Base-by-base conservation (phyloP, 2,329 filamentous ascomycete genomes). In the Scedosporium boydii region DNA sequence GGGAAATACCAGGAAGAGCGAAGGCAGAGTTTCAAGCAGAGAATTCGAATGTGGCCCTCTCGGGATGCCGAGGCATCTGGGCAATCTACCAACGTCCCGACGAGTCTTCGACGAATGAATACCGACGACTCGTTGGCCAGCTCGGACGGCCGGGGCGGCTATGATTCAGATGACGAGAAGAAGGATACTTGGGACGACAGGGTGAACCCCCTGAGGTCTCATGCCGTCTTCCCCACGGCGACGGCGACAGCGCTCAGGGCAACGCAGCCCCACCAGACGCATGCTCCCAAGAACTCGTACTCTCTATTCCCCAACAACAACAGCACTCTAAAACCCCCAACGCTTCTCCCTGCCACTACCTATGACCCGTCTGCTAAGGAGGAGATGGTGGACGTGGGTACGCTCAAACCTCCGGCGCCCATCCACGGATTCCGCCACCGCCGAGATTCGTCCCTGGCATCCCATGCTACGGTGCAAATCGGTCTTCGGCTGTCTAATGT, bases 391-490 rank as follows among this genome's bases (percentile, higher is more conserved):
- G 27, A 12, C 16, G 9, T 41, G 10, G 29, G 23, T 29, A 34
- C 42, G 16, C 61, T 62, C 3, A 59, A 73, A 63, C 81, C 79
- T 3, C 82, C 80, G 2, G 76, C 77, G 3, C 74, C 72, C 1
- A 73, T 81, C 51, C 77, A 78, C 60, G 72, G 72, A 4, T 69
- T 71, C 14, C 76, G 78, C n/a, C 82, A 82, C 68, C 75, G 77
- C 18, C 80, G 86, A 55, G 78, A 84, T 63, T 86, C 85, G 4
- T 90, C 87, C 1, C 77, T 85, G 51, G 78, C 78, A 16, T 89
- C 87, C 55, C 83, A 83, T 9, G 86, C 86, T 26, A 90, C 87
- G 0, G 87, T 90, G 10, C 87, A 89, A 69, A 90, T 90, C 60
- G 87, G 87, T 1, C 77, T 90, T 16, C 82, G 87, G 10, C 77